Conservation (phyloP, 2,329 filamentous ascomycete species). For the Saccharata proteae region DNA sequence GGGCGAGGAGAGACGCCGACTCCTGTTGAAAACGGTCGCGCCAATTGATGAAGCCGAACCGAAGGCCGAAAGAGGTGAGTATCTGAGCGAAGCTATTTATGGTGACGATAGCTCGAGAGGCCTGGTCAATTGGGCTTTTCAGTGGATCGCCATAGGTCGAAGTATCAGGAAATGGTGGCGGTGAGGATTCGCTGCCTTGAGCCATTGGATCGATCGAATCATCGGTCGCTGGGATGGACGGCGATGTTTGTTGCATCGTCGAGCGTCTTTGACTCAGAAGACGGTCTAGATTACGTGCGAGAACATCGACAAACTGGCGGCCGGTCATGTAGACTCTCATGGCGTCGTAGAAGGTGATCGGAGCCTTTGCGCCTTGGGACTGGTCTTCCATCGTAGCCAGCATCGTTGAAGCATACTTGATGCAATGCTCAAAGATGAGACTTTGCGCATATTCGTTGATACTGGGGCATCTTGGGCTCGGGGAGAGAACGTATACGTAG, state of each 20-base stretch:
- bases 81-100: conserved; percentile 36
- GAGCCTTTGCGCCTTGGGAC: conserved; percentile 45
- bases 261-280: conserved; percentile 30
- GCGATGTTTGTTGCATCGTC: conserved; percentile 16
- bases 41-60: conserved; percentile 39
- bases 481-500: conserved; percentile 78
- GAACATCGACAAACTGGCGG: conserved; percentile 43
- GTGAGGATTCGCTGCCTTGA: conserved; percentile 15
- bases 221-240: conserved; percentile 17
- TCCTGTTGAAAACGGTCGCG: conserved; percentile 36
- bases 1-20: conserved; percentile 27
- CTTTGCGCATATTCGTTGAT: conserved; percentile 66
- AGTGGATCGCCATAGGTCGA: background rate
- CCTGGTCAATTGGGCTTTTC: conserved; percentile 21
- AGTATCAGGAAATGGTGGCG: conserved; percentile 23
- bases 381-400: conserved; percentile 48
- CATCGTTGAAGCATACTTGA: conserved; percentile 69
- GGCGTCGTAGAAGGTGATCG: conserved; percentile 80
- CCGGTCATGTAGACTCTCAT: conserved; percentile 66
- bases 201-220: conserved; percentile 24
- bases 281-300: conserved; percentile 41
- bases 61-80: conserved; percentile 32
- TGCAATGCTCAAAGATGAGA: conserved; percentile 75
- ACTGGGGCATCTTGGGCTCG: conserved; percentile 59
- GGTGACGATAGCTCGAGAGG: conserved; percentile 30